Base-by-base conservation (phyloP, 2,329 filamentous ascomycete genomes). In the Paecilomyces sp. region DNA sequence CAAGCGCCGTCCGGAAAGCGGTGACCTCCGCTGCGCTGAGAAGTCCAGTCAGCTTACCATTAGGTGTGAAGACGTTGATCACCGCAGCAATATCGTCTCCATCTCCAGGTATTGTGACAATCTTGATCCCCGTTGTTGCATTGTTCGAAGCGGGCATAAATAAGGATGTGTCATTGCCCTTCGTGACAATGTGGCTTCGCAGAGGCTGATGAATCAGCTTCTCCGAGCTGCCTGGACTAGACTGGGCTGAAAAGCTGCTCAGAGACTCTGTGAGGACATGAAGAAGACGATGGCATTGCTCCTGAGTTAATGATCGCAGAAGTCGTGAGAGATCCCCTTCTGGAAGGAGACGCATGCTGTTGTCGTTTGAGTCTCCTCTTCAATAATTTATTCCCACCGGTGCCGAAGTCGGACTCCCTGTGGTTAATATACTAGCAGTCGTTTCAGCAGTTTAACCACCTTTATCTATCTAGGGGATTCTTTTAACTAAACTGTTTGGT, bases 1-100 rank as follows among this genome's bases (percentile, higher is more conserved):
- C 85, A 11, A 93, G 79, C 0, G 90, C 88, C 0, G 91, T 94
- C 61, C 91, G 86, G 74, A 93, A 94, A 2, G 88, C 90, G 0
- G 91, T 94, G 33, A 93, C 77, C 54, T 89, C 86, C 61, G 84
- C 83, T 15, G 90, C 89, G 66, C 91, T 88, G 41, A 94, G 76
- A 59, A 93, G 81, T 3, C 88, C 90, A 4, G 84, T 74, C 0
- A 89, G 82, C 11, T 78, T 74, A 51, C 90, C 90, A 24, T 81
- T 77, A 1, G 83, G 80, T 0, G 79, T 78, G 75, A 90, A 88
- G 55, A 93, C 78, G 30, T 88, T 89, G 56, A 93, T 80, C 7
- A 88, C 85, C 18, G 89, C 88, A 2, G 83, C 85, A 13, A 88
- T 83, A 47, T 72, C 70, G 2, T 67, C 62, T 2, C 68, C 67